Evolutionary conservation across 352 stramenopile species (phyloP).

Genomic region (Phytophthora multivora): DNA sequence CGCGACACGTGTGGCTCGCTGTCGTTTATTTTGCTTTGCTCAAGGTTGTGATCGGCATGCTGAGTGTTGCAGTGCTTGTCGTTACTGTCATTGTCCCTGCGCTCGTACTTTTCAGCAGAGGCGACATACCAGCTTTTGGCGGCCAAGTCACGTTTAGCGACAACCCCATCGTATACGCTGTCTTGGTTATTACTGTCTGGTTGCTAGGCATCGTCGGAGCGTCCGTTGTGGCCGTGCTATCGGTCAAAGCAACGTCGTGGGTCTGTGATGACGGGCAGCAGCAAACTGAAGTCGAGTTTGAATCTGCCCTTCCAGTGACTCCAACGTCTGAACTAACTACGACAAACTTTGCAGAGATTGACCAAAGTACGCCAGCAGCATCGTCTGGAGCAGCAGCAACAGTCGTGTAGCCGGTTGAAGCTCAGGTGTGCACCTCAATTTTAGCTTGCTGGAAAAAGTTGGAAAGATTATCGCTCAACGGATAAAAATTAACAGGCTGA

Average conservation of each 20-base stretch:
- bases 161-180: slow-evolving; percentile 5
- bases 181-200: slow-evolving; percentile 2
- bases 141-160: background rate
- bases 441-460: too few species aligned
- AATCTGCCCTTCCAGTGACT: background rate
- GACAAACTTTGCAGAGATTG: background rate
- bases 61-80: slow-evolving; percentile 8
- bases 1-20: background rate
- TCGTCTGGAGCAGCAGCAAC: background rate
- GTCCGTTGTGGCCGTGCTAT: slow-evolving; percentile 3
- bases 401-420: background rate
- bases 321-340: background rate
- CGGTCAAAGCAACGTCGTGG: slow-evolving; percentile 7
- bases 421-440: too few species aligned
- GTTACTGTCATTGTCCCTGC: slow-evolving; percentile 5
- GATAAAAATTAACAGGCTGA: too few species aligned
- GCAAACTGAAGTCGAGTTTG: background rate
- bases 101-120: slow-evolving; percentile 1
- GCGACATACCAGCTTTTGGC: background rate
- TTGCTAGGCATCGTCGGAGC: slow-evolving; percentile 4
- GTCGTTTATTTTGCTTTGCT: slow-evolving; percentile 4
- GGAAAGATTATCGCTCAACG: too few species aligned
- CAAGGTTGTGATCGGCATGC: background rate
- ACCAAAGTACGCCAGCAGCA: background rate
- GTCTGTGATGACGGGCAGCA: slow-evolving; percentile 3